Evolutionary conservation across 345 rosid species (phyloP).

Genomic region (Iberis pinnata): DNA sequence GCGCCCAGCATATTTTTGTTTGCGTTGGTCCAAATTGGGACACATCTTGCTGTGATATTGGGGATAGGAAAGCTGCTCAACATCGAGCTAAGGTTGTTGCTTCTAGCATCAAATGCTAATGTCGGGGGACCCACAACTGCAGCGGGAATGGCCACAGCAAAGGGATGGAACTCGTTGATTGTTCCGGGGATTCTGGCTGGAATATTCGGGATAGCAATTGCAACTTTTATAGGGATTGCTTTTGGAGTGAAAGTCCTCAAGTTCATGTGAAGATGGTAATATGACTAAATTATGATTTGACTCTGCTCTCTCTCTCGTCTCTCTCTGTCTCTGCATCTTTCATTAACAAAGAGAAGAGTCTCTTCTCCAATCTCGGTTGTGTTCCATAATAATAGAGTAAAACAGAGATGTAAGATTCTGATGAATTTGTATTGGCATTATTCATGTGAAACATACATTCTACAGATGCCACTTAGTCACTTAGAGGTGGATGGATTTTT

Average conservation of each 20-base stretch:
- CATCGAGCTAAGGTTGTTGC: conserved; percentile 61
- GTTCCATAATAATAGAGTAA: too few relatives aligned
- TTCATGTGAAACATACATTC: too few relatives aligned
- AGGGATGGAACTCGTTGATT: conserved; percentile 68
- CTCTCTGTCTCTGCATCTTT: conserved; percentile 11
- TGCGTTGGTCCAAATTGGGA: conserved; percentile 57
- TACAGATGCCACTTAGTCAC: too few relatives aligned
- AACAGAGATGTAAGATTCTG: too few relatives aligned
- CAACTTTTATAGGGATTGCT: conserved; percentile 63
- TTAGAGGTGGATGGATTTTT: too few relatives aligned
- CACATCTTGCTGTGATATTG: conserved; percentile 68
- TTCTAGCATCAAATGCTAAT: conserved; percentile 87
- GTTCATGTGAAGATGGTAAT: conserved; percentile 36
- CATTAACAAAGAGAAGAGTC: conserved; percentile 1
- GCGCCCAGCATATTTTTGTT: conserved; percentile 88
- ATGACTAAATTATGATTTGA: too few relatives aligned
- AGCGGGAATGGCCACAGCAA: conserved; percentile 87
- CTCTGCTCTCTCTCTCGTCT: not conserved
- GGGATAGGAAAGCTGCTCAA: conserved; percentile 68
- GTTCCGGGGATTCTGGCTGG: conserved; percentile 71
- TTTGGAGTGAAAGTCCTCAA: conserved; percentile 48
- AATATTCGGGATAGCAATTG: conserved; percentile 69
- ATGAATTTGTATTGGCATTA: too few relatives aligned
- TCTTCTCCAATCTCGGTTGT: conserved; percentile 1
- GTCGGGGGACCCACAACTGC: conserved; percentile 94